Percentiles rank a stretch among this genome's conserved stretches.
phyloP scores from a whole-genome alignment of 139 green algal species.

The Pleodorina starrii region DNA sequence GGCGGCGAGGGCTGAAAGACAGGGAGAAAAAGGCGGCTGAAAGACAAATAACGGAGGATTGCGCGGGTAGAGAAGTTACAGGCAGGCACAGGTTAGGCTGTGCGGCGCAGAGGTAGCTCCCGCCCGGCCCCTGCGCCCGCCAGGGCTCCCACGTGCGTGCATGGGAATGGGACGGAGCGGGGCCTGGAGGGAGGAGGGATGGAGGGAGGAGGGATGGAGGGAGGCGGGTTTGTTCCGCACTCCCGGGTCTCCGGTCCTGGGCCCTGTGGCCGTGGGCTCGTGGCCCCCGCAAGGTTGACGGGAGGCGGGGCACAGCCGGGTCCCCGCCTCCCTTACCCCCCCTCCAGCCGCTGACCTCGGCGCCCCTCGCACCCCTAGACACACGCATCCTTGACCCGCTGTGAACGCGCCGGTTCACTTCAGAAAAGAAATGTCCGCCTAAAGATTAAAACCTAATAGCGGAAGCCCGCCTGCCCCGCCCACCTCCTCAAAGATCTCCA shows the following conservation, averaged over 20 bases:
- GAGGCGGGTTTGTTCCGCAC: no score
- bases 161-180: no score
- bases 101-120: background rate
- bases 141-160: no score
- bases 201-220: no score
- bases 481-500: slow-evolving; percentile 15
- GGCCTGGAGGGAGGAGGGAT: no score
- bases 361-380: background rate
- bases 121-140: background rate
- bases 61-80: background rate
- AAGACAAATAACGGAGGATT: background rate
- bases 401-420: no score
- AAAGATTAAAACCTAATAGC: background rate
- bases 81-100: background rate
- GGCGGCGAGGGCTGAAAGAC: background rate
- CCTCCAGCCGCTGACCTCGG: background rate
- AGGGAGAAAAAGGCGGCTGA: background rate
- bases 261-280: no score
- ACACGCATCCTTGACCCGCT: background rate
- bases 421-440: background rate
- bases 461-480: no score
- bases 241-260: no score
- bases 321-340: background rate
- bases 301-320: no score
- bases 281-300: no score